phyloP scores from a whole-genome alignment of 1,284 basidiomycete genomes.

The Ceratobasidium sp. region DNA sequence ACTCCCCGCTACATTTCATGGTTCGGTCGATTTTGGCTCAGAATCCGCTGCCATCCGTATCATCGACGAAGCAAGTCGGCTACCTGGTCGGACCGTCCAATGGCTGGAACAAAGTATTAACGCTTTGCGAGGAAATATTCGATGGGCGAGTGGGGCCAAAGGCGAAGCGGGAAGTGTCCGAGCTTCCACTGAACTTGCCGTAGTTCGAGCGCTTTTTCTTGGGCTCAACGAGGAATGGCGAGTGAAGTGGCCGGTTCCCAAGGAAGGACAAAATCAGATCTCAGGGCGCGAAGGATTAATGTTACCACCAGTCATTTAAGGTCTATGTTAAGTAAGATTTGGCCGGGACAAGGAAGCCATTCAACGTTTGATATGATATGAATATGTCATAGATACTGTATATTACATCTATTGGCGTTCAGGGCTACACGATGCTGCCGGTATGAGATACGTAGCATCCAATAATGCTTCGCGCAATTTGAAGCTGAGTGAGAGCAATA shows the following conservation, averaged over 20 bases:
- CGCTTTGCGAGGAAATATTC: not conserved
- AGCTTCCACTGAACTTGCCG: not conserved
- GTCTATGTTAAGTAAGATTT: too few relatives aligned
- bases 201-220: not conserved
- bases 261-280: not conserved
- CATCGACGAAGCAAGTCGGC: not conserved
- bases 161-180: not conserved
- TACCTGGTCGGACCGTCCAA: not conserved
- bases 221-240: not conserved
- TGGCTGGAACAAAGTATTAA: not conserved
- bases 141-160: not conserved
- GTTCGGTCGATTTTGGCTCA: not conserved
- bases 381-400: too few relatives aligned
- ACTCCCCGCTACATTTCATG: constrained; percentile 4
- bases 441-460: too few relatives aligned
- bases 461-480: too few relatives aligned
- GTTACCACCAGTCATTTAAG: too few relatives aligned
- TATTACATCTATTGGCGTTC: too few relatives aligned
- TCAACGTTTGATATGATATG: too few relatives aligned
- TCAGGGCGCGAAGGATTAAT: too few relatives aligned
- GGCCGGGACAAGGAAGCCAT: too few relatives aligned
- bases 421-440: too few relatives aligned
- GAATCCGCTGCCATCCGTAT: not conserved
- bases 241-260: constrained; percentile 1
- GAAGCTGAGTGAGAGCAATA: too few relatives aligned